phyloP scores from a whole-genome alignment of 2,329 filamentous ascomycete genomes.

The Fusarium nanum region DNA sequence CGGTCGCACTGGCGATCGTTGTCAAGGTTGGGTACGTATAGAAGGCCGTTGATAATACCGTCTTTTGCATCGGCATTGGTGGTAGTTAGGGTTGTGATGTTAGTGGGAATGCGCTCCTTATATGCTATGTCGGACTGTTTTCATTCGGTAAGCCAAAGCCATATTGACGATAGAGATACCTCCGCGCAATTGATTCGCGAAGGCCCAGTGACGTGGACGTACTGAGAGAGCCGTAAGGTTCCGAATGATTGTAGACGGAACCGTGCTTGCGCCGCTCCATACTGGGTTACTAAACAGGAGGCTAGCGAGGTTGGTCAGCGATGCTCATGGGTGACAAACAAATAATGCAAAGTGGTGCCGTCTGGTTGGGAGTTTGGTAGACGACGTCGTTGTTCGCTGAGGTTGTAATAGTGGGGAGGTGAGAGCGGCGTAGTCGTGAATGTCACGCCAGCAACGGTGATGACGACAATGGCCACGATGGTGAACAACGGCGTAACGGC shows the following conservation, averaged over 20 bases:
- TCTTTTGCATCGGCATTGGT: slow-evolving; percentile 66
- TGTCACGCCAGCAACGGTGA: slow-evolving; percentile 11
- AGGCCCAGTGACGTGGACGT: slow-evolving; percentile 46
- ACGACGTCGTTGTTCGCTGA: slow-evolving; percentile 5
- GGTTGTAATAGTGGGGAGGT: slow-evolving; percentile 17
- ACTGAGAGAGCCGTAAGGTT: slow-evolving; percentile 69
- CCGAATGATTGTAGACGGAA: slow-evolving; percentile 65
- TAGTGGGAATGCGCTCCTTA: slow-evolving; percentile 62
- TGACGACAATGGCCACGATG: slow-evolving; percentile 16
- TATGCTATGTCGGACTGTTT: slow-evolving; percentile 61
- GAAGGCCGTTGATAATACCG: slow-evolving; percentile 77
- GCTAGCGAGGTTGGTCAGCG: slow-evolving; percentile 52
- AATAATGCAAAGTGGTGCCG: slow-evolving; percentile 4
- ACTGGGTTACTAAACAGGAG: slow-evolving; percentile 70
- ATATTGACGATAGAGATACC: background rate
- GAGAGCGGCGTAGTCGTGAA: slow-evolving; percentile 2
- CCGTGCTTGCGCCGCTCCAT: slow-evolving; percentile 62
- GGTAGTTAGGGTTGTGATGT: slow-evolving; percentile 81
- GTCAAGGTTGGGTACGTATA: slow-evolving; percentile 83
- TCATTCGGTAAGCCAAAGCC: slow-evolving; percentile 35
- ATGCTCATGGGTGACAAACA: background rate
- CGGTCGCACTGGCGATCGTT: slow-evolving; percentile 70
- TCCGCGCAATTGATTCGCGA: background rate
- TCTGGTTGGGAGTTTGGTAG: background rate
- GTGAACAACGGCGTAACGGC: slow-evolving; percentile 14